phyloP scores from a whole-genome alignment of 2,329 filamentous ascomycete genomes.

The Curvularia verruculosa region DNA sequence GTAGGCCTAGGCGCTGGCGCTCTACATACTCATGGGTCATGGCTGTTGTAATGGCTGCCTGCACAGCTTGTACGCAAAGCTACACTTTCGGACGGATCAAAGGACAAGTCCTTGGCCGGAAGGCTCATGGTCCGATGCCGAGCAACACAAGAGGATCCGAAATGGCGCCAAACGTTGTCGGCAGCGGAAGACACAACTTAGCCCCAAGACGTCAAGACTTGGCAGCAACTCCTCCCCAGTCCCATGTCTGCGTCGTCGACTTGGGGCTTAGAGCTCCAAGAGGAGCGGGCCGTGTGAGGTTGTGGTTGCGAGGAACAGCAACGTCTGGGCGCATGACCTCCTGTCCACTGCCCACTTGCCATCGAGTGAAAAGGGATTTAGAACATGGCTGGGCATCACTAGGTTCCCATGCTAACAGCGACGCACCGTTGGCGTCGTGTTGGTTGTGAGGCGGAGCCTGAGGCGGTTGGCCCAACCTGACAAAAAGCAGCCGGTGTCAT shows the following conservation, averaged over 20 bases:
- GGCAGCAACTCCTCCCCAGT: slow-evolving; percentile 9
- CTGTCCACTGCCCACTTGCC: neutral
- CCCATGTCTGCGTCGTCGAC: slow-evolving; percentile 15
- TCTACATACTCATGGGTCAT: neutral
- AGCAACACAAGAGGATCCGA: slow-evolving; percentile 11
- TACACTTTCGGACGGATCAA: neutral
- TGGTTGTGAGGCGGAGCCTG: slow-evolving; percentile 23
- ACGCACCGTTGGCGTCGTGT: neutral
- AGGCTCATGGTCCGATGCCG: slow-evolving; percentile 27
- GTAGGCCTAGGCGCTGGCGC: neutral
- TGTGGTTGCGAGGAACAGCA: neutral
- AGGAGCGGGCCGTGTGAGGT: neutral
- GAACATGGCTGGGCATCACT: neutral
- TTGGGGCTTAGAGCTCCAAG: slow-evolving; percentile 20
- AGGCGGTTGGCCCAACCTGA: slow-evolving; percentile 7
- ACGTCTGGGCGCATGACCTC: neutral
- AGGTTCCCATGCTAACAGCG: slow-evolving; percentile 9
- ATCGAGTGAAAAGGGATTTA: neutral
- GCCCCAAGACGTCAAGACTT: slow-evolving; percentile 13
- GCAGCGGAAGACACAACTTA: neutral
- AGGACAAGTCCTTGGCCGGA: slow-evolving; percentile 20
- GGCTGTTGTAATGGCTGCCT: too few species aligned
- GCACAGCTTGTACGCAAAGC: neutral
- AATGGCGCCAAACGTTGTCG: slow-evolving; percentile 5
- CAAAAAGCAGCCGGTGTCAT: slow-evolving; percentile 7